These are phyloP conservation scores for Ustilago hordei DNA, from an alignment of 1,284 basidiomycete genomes.

Conservation along the genomic window DNA sequence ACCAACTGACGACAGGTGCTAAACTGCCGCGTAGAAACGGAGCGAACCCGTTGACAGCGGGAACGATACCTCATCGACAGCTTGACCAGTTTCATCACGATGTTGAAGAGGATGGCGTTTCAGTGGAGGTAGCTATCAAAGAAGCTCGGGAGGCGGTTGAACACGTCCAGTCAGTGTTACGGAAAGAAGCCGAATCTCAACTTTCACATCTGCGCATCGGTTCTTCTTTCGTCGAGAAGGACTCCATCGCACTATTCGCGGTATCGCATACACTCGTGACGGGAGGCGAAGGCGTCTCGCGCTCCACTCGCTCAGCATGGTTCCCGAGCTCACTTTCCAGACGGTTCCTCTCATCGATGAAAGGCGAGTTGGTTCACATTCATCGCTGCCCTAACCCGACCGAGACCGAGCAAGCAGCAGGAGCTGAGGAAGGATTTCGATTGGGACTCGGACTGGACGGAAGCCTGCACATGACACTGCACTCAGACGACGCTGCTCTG, in stretches of 20 bases:
- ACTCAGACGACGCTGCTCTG: conserved; percentile 42
- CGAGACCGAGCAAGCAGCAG: not conserved
- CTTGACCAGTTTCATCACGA: conserved; percentile 26
- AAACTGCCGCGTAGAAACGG: conserved; percentile 23
- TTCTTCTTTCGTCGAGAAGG: conserved; percentile 23
- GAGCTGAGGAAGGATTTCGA: not conserved
- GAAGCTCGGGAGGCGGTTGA: conserved; percentile 19
- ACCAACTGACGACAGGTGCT: conserved; percentile 21
- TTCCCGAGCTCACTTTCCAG: conserved; percentile 33
- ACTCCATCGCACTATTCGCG: conserved; percentile 36
- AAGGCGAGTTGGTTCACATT: conserved; percentile 50
- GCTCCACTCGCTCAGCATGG: conserved; percentile 38
- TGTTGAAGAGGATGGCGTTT: not conserved
- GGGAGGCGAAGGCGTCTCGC: conserved; percentile 19
- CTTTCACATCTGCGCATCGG: conserved; percentile 36
- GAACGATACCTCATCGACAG: conserved; percentile 44
- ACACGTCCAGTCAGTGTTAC: conserved; percentile 3
- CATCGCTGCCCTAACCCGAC: conserved; percentile 15
- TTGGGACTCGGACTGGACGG: conserved; percentile 33
- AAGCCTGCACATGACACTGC: conserved; percentile 47
- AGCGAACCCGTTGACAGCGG: conserved; percentile 17
- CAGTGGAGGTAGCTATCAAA: not conserved
- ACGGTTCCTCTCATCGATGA: conserved; percentile 31
- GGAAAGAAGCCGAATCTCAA: conserved; percentile 12
- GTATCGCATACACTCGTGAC: conserved; percentile 43